A percentile compares a stretch with the other conserved stretches of the same genome.
Evolutionary conservation across 1,284 basidiomycete species (phyloP).

Genomic region (Bjerkandera adusta): DNA sequence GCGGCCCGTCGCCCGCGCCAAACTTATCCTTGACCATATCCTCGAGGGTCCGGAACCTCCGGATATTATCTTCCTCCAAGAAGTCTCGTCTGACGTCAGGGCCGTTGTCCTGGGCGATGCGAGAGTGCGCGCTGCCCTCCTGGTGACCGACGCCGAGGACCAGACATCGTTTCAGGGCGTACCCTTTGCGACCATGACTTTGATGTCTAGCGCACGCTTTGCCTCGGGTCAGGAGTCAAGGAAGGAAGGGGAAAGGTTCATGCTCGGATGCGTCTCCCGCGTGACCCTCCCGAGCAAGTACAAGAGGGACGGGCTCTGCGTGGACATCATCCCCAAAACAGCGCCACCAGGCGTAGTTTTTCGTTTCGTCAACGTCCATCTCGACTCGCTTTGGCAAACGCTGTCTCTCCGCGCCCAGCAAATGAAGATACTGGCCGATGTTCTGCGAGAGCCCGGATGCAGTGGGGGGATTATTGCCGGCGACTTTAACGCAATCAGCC

Average conservation of each 20-base stretch:
- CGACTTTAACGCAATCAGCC: slow-evolving; percentile 40
- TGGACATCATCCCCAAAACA: slow-evolving; percentile 32
- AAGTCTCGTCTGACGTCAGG: slow-evolving; percentile 30
- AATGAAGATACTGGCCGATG: slow-evolving; percentile 32
- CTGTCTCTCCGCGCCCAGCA: slow-evolving; percentile 29
- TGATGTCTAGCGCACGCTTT: slow-evolving; percentile 36
- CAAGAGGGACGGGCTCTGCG: slow-evolving; percentile 29
- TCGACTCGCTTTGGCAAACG: slow-evolving; percentile 35
- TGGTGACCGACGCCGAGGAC: slow-evolving; percentile 38
- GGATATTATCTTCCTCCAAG: slow-evolving; percentile 39
- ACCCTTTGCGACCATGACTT: slow-evolving; percentile 39
- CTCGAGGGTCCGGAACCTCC: slow-evolving; percentile 30
- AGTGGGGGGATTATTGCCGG: slow-evolving; percentile 39
- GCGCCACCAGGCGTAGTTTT: slow-evolving; percentile 16
- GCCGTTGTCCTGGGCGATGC: slow-evolving; percentile 28
- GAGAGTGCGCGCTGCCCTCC: slow-evolving; percentile 31
- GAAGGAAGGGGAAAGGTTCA: slow-evolving; percentile 27
- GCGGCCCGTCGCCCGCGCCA: slow-evolving; percentile 27
- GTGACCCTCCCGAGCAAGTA: slow-evolving; percentile 37
- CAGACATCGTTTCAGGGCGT: slow-evolving; percentile 32
- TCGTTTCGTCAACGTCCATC: slow-evolving; percentile 41
- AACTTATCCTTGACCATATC: slow-evolving; percentile 33
- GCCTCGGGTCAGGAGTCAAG: slow-evolving; percentile 23
- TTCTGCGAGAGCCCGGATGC: slow-evolving; percentile 39
- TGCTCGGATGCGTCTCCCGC: slow-evolving; percentile 31